phyloP scores from a whole-genome alignment of 2,329 filamentous ascomycete species.

The Lachnellula cervina region DNA sequence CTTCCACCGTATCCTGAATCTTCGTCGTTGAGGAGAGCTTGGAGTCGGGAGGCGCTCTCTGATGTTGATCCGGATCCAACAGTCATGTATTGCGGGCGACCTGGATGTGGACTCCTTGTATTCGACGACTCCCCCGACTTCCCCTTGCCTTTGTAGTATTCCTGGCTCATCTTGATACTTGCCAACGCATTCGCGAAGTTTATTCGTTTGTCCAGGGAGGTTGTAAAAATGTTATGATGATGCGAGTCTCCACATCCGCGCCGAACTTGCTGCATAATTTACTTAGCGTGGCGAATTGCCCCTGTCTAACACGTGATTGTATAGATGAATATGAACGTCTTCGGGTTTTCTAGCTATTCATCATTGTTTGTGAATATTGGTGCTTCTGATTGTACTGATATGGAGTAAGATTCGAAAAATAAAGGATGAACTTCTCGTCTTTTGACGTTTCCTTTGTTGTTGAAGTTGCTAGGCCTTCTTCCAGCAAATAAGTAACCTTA shows the following conservation, averaged over 20 bases:
- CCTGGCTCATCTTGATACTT: constrained; percentile 51
- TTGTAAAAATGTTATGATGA: constrained; percentile 17
- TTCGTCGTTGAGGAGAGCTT: constrained; percentile 71
- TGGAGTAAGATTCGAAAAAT: not conserved
- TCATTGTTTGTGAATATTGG: not conserved
- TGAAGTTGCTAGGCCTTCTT: not conserved
- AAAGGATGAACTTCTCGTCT: not conserved
- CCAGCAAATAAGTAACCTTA: too few species aligned
- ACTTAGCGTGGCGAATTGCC: constrained; percentile 11
- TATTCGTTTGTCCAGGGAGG: constrained; percentile 3
- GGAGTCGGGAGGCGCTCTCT: constrained; percentile 73
- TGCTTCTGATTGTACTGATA: not conserved
- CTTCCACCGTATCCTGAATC: constrained; percentile 90
- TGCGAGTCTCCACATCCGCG: constrained; percentile 13
- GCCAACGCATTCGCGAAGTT: constrained; percentile 17
- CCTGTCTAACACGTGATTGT: not conserved
- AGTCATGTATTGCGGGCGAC: constrained; percentile 71
- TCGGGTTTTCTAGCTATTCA: not conserved
- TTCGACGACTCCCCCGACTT: constrained; percentile 18
- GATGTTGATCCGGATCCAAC: constrained; percentile 79
- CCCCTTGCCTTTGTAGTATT: constrained; percentile 52
- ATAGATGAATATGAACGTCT: not conserved
- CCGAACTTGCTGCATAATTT: constrained; percentile 8
- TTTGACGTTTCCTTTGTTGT: not conserved
- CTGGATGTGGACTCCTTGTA: constrained; percentile 10